These are phyloP conservation scores for Pseudocercospora macadamiae DNA, from an alignment of 2,329 filamentous ascomycete genomes.

Conservation along the genomic window DNA sequence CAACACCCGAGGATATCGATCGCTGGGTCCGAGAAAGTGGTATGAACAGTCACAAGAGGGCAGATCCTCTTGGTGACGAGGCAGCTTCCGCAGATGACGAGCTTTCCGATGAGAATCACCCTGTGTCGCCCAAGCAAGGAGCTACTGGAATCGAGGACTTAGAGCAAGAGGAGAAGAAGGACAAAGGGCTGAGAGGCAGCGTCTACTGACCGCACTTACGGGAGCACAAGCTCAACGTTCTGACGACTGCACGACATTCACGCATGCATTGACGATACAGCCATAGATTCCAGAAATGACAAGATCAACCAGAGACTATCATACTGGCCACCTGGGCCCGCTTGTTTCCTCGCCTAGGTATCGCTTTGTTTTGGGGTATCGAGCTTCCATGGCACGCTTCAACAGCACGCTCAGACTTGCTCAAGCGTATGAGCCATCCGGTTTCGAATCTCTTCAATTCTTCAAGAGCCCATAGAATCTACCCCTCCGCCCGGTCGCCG, in stretches of 20 bases:
- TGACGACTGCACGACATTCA: neutral
- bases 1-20: constrained; percentile 40
- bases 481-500: neutral
- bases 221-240: neutral
- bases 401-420: no score
- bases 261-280: neutral
- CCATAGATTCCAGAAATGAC: neutral
- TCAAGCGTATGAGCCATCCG: no score
- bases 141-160: constrained; percentile 21
- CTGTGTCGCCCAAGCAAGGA: constrained; percentile 6
- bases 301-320: neutral
- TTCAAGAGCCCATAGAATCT: neutral
- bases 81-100: constrained; percentile 25
- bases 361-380: no score
- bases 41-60: constrained; percentile 49
- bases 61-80: constrained; percentile 52
- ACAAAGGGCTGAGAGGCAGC: constrained; percentile 36
- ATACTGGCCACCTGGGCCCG: neutral
- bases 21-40: constrained; percentile 52
- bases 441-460: neutral
- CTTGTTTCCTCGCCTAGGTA: no score
- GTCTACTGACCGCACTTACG: constrained; percentile 31
- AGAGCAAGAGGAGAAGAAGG: constrained; percentile 31
- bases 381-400: no score
- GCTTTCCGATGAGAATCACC: constrained; percentile 24